Conservation (phyloP, 148 eudicot genomes). For the Bassia scoparia region DNA sequence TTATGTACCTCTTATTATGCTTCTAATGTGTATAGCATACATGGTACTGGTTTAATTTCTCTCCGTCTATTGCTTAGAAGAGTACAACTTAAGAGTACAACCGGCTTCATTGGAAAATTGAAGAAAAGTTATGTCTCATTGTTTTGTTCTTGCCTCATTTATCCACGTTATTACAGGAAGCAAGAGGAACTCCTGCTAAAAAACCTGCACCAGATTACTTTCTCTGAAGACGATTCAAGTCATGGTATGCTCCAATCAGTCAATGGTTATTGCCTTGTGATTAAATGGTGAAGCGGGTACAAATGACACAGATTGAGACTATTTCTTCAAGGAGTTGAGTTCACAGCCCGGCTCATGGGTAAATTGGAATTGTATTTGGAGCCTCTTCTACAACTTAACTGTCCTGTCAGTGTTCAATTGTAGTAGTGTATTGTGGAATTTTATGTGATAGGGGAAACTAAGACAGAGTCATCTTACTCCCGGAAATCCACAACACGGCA, state of each 20-base stretch:
- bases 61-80: no score
- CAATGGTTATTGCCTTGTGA: constrained; percentile 3
- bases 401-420: constrained; percentile 3
- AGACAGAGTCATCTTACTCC: constrained; percentile 4
- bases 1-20: no score
- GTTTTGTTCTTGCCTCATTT: not conserved
- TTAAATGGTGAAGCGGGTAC: constrained; percentile 18
- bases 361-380: not conserved
- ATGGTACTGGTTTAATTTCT: no score
- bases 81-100: no score
- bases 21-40: no score
- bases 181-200: constrained; percentile 92
- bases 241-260: constrained; percentile 10
- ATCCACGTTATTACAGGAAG: constrained; percentile 55
- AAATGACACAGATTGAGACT: not conserved
- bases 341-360: not conserved
- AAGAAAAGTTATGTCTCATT: not conserved
- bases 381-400: not conserved
- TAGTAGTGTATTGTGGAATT: constrained; percentile 19
- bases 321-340: not conserved
- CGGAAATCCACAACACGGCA: not conserved
- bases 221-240: constrained; percentile 37
- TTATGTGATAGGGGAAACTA: not conserved
- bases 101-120: no score
- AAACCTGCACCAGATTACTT: constrained; percentile 93